These are phyloP conservation scores for Cercospora zeina DNA, from an alignment of 2,329 filamentous ascomycete genomes.

Conservation along the genomic window DNA sequence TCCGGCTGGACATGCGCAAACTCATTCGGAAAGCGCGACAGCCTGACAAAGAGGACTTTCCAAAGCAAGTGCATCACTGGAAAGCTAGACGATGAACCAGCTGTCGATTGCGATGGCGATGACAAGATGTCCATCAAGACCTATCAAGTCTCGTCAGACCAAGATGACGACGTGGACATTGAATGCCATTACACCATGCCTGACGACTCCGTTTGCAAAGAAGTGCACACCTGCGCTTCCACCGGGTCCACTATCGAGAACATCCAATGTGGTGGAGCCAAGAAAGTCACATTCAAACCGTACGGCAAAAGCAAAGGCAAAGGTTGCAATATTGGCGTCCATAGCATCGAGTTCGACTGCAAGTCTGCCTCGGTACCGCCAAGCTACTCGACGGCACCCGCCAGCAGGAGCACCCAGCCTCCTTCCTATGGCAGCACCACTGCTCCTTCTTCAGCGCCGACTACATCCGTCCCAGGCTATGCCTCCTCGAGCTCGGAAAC, in stretches of 20 bases:
- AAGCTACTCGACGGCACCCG: constrained; percentile 35
- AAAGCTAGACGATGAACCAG: constrained; percentile 48
- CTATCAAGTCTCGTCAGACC: constrained; percentile 71
- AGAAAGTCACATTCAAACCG: constrained; percentile 68
- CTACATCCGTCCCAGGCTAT: constrained; percentile 17
- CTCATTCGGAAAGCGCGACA: constrained; percentile 61
- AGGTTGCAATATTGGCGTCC: constrained; percentile 69
- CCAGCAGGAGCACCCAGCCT: constrained; percentile 22
- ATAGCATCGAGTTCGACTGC: constrained; percentile 76
- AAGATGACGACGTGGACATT: constrained; percentile 66
- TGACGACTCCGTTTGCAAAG: constrained; percentile 79
- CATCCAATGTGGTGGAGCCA: constrained; percentile 89
- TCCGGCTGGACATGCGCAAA: constrained; percentile 69
- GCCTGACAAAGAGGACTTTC: constrained; percentile 49
- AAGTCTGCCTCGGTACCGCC: constrained; percentile 39
- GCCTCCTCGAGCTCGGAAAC: constrained; percentile 23
- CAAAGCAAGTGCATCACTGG: constrained; percentile 47
- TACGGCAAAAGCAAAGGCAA: constrained; percentile 36
- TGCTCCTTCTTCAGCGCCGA: constrained; percentile 25
- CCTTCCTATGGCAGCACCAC: constrained; percentile 30
- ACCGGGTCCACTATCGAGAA: constrained; percentile 73
- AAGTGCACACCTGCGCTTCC: constrained; percentile 66
- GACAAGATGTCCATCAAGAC: constrained; percentile 71
- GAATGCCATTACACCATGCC: constrained; percentile 87
- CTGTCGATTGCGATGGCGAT: constrained; percentile 49